Base-by-base conservation (phyloP, 2,329 filamentous ascomycete species). In the Orbilia oligospora region DNA sequence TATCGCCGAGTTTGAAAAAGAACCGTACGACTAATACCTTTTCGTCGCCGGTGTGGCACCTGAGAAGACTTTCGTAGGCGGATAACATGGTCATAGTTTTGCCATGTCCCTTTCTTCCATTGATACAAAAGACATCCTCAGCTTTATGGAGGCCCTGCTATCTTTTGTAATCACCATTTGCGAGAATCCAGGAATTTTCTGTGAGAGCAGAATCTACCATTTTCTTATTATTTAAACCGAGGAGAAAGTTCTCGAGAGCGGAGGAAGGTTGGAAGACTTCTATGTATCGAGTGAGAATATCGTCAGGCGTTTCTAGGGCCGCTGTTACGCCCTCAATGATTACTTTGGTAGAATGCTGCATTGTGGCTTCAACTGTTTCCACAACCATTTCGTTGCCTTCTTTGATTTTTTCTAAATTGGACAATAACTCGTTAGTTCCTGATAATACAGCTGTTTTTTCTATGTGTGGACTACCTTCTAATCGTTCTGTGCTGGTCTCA, bases 1-100 rank as follows among this genome's bases (percentile, higher is more conserved):
- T 36, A 8, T 64, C 33, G 5, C 58, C 58, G 10, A 20, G n/a
- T 20, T 64, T 64, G 41, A 64, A 64, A 24, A 64, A 64, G 41
- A 64, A 64, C n/a, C 27, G 16, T n/a, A 64, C 20, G 1, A 64
- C 3, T 16, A 36, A 1, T n/a, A 5, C 3, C 2, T 27, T 33
- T n/a, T 30, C 46, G 16, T 3, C 1, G 46, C 20, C 3, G 8
- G 5, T 5, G 9, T 22, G 20, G 9, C 3, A 24, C 1, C 5
- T 20, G 2, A 44, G 8, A 3, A 49, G 18, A 9, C 24, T 12
- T 14, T 49, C 20, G 18, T 24, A 3, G 18, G 6, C 46, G 2
- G 46, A 64, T 20, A 64, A 16, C 33, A 64, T 33, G 1, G 33
- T 20, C 58, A 48, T 64, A 0, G 58, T 64, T n/a, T 64, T 64